Conservation (phyloP, 2,329 filamentous ascomycete genomes). For the Rutstroemia sp. region DNA sequence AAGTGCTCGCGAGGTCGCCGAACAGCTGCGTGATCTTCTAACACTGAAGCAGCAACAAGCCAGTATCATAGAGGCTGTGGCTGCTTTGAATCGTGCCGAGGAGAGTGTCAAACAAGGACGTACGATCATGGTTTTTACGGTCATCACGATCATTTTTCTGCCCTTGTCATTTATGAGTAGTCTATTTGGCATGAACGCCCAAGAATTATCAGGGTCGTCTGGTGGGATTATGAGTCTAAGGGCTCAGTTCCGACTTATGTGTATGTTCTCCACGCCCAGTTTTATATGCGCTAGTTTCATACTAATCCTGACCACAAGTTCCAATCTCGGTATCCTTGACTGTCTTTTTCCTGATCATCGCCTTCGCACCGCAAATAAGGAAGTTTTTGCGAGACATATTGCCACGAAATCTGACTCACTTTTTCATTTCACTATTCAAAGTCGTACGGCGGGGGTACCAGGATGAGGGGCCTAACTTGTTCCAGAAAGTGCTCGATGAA, state of each 20-base stretch:
- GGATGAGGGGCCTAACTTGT: no score
- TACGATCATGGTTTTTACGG: slow-evolving; percentile 2
- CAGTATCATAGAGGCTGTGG: slow-evolving; percentile 34
- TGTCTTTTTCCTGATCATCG: no score
- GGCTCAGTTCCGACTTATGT: not conserved
- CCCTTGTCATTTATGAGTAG: slow-evolving; percentile 5
- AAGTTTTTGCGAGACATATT: no score
- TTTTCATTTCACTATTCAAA: no score
- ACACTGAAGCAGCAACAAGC: slow-evolving; percentile 41
- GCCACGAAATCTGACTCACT: no score
- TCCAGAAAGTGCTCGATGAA: no score
- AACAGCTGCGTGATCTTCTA: slow-evolving; percentile 30
- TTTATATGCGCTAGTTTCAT: no score
- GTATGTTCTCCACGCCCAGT: not conserved
- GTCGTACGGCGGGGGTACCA: no score
- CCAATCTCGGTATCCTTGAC: no score
- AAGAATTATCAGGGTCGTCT: not conserved
- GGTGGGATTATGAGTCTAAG: not conserved
- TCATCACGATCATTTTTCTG: slow-evolving; percentile 1
- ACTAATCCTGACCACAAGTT: no score
- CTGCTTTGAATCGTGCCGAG: not conserved
- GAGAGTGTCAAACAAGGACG: not conserved
- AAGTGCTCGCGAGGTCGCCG: not conserved
- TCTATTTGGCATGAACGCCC: slow-evolving; percentile 2
- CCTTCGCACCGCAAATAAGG: no score